phyloP scores from a whole-genome alignment of 305 asterid genomes.

The Fraxinus ornus region DNA sequence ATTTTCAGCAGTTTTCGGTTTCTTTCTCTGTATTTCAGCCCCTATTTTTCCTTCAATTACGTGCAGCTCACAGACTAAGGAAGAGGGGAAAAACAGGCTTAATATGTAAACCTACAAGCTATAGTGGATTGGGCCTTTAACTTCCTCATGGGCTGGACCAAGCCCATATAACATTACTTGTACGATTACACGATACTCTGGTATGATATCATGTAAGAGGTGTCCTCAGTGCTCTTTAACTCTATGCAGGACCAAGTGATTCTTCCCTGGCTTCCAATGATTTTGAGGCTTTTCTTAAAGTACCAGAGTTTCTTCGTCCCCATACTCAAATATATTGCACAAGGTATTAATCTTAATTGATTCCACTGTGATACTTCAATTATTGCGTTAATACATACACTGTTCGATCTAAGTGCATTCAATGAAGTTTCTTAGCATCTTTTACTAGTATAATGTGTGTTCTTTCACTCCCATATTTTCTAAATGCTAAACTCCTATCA shows the following conservation, averaged over 20 bases:
- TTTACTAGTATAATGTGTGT: conserved; percentile 2
- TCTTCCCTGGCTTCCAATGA: conserved; percentile 90
- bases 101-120: no score
- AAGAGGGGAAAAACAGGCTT: no score
- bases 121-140: no score
- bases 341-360: conserved; percentile 48
- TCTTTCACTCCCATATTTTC: conserved; percentile 4
- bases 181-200: conserved; percentile 13
- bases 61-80: no score
- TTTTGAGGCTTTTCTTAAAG: conserved; percentile 95
- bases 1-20: no score
- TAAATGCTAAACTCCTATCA: background rate
- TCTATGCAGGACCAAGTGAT: conserved; percentile 82
- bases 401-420: conserved; percentile 3
- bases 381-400: background rate
- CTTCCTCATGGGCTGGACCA: no score
- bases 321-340: conserved; percentile 96
- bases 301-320: conserved; percentile 89
- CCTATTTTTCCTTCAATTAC: no score
- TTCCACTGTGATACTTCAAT: conserved; percentile 12
- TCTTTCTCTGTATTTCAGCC: no score
- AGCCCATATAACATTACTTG: background rate
- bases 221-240: conserved; percentile 30
- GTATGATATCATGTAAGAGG: conserved; percentile 14
- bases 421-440: background rate